Evolutionary conservation across 306 rosid species (phyloP).

Genomic region (Chamaecrista fasciculata): DNA sequence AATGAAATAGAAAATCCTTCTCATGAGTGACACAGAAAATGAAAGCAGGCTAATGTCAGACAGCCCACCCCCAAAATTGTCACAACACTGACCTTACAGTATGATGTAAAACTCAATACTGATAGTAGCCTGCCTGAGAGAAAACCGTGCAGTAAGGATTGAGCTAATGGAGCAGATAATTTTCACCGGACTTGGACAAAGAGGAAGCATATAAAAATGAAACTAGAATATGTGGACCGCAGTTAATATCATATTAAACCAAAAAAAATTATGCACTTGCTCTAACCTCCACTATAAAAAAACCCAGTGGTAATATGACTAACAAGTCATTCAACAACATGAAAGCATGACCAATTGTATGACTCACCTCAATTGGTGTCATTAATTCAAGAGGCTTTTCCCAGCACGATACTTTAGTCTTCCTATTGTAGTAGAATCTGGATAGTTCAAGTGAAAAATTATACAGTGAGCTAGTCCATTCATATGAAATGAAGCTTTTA

Average conservation of each 20-base stretch:
- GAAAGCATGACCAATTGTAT: constrained; percentile 29
- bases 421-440: constrained; percentile 88
- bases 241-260: constrained; percentile 21
- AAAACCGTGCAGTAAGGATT: constrained; percentile 42
- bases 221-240: constrained; percentile 31
- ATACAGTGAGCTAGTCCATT: neutral
- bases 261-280: constrained; percentile 26
- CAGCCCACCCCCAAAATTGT: constrained; percentile 44
- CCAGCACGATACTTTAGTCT: constrained; percentile 80
- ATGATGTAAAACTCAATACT: constrained; percentile 48
- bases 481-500: neutral
- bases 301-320: constrained; percentile 28
- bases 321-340: constrained; percentile 19
- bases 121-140: constrained; percentile 52
- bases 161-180: constrained; percentile 45
- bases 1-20: constrained; percentile 21
- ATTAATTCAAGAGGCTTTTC: constrained; percentile 90
- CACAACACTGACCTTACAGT: constrained; percentile 54
- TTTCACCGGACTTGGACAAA: constrained; percentile 41
- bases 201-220: constrained; percentile 39
- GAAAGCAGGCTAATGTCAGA: constrained; percentile 43
- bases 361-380: constrained; percentile 90
- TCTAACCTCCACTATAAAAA: constrained; percentile 27
- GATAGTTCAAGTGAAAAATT: constrained; percentile 20
- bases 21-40: constrained; percentile 33